Conservation (phyloP, 257 asterid species). For the Nicotiana paniculata region DNA sequence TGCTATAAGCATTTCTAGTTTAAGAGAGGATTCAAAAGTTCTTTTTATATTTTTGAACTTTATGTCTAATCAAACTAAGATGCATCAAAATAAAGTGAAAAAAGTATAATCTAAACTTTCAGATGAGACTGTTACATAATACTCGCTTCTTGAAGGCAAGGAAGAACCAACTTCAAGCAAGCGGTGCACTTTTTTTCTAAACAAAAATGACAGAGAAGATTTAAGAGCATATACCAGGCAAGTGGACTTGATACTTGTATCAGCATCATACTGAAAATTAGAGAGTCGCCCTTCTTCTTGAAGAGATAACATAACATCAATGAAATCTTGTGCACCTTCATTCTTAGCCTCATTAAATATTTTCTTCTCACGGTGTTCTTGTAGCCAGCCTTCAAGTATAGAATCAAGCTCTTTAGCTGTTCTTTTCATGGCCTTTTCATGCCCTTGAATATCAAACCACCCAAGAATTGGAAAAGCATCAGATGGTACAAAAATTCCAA, state of each 20-base stretch:
- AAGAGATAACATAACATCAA: slow-evolving; percentile 13
- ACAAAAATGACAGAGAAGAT: neutral
- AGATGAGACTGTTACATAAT: neutral
- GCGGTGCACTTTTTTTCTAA: too few relatives aligned
- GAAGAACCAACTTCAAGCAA: too few relatives aligned
- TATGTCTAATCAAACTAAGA: too few relatives aligned
- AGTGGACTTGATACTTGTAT: slow-evolving; percentile 16
- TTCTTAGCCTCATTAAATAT: neutral
- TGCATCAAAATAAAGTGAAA: too few relatives aligned
- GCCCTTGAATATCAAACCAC: slow-evolving; percentile 14
- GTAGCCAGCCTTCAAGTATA: slow-evolving; percentile 12
- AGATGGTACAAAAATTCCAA: slow-evolving; percentile 13
- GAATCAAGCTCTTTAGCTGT: slow-evolving; percentile 18
- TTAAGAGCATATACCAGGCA: neutral
- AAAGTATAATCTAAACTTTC: too few relatives aligned
- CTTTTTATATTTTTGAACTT: too few relatives aligned
- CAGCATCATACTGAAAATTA: slow-evolving; percentile 6
- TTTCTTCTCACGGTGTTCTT: slow-evolving; percentile 7
- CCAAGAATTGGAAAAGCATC: slow-evolving; percentile 15
- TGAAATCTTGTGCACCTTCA: slow-evolving; percentile 2
- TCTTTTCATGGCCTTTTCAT: slow-evolving; percentile 17
- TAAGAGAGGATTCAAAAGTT: too few relatives aligned
- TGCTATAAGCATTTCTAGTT: too few relatives aligned
- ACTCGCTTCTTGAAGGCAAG: too few relatives aligned
- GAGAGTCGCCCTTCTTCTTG: neutral